Evolutionary conservation across 257 asterid species (phyloP), one percentile per base, ranked within the genome.

Genomic region (Solanum medicagineum): DNA sequence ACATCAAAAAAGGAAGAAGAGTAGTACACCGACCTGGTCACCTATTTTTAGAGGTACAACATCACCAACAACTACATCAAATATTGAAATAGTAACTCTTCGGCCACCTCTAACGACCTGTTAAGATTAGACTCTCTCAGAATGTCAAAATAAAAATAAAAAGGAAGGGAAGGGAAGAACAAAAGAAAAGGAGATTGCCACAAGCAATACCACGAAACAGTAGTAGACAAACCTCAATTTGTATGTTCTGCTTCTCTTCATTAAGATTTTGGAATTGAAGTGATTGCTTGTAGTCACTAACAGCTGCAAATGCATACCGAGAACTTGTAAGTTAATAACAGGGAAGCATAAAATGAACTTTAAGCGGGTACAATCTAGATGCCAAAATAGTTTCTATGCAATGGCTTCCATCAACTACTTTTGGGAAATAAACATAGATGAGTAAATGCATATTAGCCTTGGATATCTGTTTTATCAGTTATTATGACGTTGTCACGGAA

Each of bases 241-340:
- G 99, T 86, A 96, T 96, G 89, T 96, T 96, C 80, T 94, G 97
- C 93, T 96, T 96, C 91, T 95, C 99, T 89, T 95, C 99, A 84
- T 95, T 96, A 89, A 96, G 90, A 89, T 89, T 95, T 89, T 93
- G 99, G 88, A 96, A 96, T 85, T 96, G 99, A 80, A 96, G 99
- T 68, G 99, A 95, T 84, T 96, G 99, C 87, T 89, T 94, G 90
- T 96, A 96, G 90, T 96, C 99, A 87, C 98, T 96, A 19, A 94
- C 90, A 85, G 98, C 99, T 96, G 91, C 91, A 89, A 84, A 88
- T 87, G 51, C 15, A 53, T 79, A 53, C 26, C 40, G 66, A 24
- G 40, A 17, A 77, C 44, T 17, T 53, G 65, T 51, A 24, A 75
- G 82, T 79, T 79, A 29, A 47, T 44, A 77, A 53, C 49, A 79